Percentiles rank a stretch among this genome's conserved stretches.
phyloP scores from a whole-genome alignment of 108 stramenopile genomes.

The Aurantiochytrium sp. region DNA sequence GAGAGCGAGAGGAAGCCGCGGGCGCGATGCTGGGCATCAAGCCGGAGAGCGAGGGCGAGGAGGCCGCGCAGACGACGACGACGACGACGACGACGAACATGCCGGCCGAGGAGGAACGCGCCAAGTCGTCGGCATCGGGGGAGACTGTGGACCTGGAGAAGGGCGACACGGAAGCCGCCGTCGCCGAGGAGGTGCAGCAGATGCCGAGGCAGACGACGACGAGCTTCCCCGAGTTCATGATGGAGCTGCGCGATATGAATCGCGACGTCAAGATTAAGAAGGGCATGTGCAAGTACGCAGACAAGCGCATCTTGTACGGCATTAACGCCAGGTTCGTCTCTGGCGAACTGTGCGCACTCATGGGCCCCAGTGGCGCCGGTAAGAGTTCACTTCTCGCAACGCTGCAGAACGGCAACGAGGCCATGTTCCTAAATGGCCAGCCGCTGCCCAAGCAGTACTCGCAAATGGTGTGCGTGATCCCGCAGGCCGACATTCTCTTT shows the following conservation, averaged over 20 bases:
- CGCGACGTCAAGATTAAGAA: not conserved
- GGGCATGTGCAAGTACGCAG: not conserved
- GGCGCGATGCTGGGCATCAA: too few species aligned
- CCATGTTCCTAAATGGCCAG: not conserved
- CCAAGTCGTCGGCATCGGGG: too few species aligned
- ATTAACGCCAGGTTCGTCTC: constrained; percentile 5
- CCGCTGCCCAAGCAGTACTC: not conserved
- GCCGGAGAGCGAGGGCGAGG: too few species aligned
- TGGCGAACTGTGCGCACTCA: constrained; percentile 16
- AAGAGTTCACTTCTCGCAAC: constrained; percentile 19
- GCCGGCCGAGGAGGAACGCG: too few species aligned
- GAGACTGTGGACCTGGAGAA: too few species aligned
- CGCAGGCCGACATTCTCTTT: constrained; percentile 45
- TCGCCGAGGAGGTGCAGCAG: not conserved
- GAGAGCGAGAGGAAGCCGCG: too few species aligned
- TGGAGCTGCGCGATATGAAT: not conserved
- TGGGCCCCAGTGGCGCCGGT: constrained; percentile 32
- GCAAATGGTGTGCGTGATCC: constrained; percentile 24
- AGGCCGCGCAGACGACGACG: too few species aligned
- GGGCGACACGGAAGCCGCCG: not conserved
- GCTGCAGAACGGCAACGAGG: not conserved
- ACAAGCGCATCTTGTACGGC: not conserved
- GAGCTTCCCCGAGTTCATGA: not conserved
- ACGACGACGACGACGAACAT: too few species aligned
- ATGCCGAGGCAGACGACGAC: not conserved